Evolutionary conservation across 2,329 filamentous ascomycete species (phyloP).

Genomic region (Proliferodiscus dingleyae): DNA sequence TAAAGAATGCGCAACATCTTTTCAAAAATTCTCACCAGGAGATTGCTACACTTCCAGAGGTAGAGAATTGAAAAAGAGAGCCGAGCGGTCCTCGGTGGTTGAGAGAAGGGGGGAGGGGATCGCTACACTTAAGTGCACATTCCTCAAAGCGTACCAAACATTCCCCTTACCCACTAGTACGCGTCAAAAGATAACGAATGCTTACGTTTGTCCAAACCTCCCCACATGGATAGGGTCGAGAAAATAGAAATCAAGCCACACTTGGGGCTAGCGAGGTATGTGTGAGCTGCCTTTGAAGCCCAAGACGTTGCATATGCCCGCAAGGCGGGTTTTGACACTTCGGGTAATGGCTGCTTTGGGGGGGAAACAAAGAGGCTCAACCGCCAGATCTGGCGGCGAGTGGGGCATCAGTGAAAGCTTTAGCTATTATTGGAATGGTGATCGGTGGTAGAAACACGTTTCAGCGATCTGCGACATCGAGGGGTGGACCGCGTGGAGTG

Average conservation of each 20-base stretch:
- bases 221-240: not conserved
- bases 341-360: not conserved
- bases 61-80: slow-evolving; percentile 3
- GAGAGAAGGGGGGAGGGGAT: not conserved
- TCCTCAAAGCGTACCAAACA: not conserved
- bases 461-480: not conserved
- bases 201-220: not conserved
- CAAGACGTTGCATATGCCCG: slow-evolving; percentile 1
- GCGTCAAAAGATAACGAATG: not conserved
- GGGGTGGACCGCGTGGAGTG: not conserved
- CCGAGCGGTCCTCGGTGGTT: not conserved
- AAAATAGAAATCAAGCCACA: not conserved
- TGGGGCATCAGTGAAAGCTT: slow-evolving; percentile 36
- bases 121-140: not conserved
- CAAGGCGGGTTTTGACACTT: not conserved
- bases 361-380: not conserved
- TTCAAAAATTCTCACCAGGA: slow-evolving; percentile 15
- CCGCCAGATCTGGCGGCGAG: slow-evolving; percentile 28
- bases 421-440: slow-evolving; percentile 32
- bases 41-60: slow-evolving; percentile 5
- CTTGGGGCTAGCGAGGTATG: not conserved
- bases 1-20: slow-evolving; percentile 15
- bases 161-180: not conserved
- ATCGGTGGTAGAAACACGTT: slow-evolving; percentile 1
- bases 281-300: not conserved